Conservation (phyloP, 495 filamentous ascomycete species). For the Aspergillus cavernicola region DNA sequence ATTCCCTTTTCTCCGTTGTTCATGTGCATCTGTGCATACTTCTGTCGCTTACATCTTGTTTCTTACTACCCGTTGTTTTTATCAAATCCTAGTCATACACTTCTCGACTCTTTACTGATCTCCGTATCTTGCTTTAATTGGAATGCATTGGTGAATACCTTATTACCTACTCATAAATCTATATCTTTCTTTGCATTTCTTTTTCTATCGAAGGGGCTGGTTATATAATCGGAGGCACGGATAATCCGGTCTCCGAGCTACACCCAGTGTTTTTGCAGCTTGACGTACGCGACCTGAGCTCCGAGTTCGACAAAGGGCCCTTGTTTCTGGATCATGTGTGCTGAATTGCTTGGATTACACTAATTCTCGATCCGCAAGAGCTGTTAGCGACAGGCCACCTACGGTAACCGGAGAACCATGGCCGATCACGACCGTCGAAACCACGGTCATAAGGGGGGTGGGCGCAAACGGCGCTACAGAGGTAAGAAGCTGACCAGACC, state of each 20-base stretch:
- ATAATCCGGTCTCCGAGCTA: constrained; percentile 15
- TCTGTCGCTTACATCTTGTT: constrained; percentile 17
- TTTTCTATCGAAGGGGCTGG: background rate
- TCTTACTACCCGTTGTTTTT: constrained; percentile 23
- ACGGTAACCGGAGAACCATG: constrained; percentile 44
- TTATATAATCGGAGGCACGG: constrained; percentile 24
- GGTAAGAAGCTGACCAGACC: constrained; percentile 28
- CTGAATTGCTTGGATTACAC: background rate
- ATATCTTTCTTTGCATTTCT: background rate
- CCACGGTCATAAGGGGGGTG: constrained; percentile 53
- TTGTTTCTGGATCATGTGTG: constrained; percentile 2
- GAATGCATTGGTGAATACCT: too few species aligned
- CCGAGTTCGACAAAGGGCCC: constrained; percentile 2
- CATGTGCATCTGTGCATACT: constrained; percentile 13
- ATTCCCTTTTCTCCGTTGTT: constrained; percentile 24
- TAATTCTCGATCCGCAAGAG: background rate
- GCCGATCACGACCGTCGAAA: constrained; percentile 69
- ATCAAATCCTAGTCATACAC: constrained; percentile 21
- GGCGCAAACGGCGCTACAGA: constrained; percentile 63
- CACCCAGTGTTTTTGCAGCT: constrained; percentile 17
- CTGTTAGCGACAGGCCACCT: background rate
- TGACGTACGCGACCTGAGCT: constrained; percentile 10
- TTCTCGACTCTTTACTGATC: constrained; percentile 1
- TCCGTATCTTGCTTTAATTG: too few species aligned
- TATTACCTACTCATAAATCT: too few species aligned